A percentile compares a stretch with the other conserved stretches of the same genome.
These are phyloP conservation scores for Piper betle DNA, from an alignment of 164 flowering plant species.

Conservation along the genomic window DNA sequence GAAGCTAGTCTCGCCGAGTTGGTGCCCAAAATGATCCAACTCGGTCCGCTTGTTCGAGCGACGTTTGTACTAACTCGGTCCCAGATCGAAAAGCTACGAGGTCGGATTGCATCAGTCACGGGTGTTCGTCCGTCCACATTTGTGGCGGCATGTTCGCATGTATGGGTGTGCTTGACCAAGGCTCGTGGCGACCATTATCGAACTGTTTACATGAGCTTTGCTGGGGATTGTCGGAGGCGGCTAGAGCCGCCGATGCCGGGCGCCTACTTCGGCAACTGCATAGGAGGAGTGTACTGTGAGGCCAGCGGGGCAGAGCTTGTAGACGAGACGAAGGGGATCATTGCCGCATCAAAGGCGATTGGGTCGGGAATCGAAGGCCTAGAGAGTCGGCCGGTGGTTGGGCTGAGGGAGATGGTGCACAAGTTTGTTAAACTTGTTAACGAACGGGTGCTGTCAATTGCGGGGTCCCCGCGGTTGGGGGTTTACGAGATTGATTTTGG, in stretches of 20 bases:
- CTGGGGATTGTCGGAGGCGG: slow-evolving; percentile 23
- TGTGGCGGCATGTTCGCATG: slow-evolving; percentile 16
- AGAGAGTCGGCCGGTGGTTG: background rate
- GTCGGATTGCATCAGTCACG: background rate
- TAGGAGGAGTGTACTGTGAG: slow-evolving; percentile 3
- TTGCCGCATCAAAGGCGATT: slow-evolving; percentile 14
- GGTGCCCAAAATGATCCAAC: background rate
- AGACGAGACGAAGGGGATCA: slow-evolving; percentile 18
- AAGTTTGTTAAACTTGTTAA: background rate
- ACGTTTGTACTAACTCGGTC: slow-evolving; percentile 2
- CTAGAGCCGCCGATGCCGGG: slow-evolving; percentile 19
- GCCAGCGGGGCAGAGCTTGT: slow-evolving; percentile 6
- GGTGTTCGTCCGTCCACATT: slow-evolving; percentile 15
- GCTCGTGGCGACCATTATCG: background rate
- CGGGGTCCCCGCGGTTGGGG: slow-evolving; percentile 6
- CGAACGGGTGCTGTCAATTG: background rate
- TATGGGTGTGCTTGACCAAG: slow-evolving; percentile 29
- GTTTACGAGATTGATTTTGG: slow-evolving; percentile 8
- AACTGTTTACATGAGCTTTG: slow-evolving; percentile 10
- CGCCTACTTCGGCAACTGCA: slow-evolving; percentile 42
- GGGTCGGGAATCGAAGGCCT: slow-evolving; percentile 11
- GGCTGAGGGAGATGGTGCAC: background rate
- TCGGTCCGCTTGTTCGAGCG: background rate
- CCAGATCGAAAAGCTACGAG: slow-evolving; percentile 4
- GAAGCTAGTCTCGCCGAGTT: background rate